A percentile compares a stretch with the other conserved stretches of the same genome.
Evolutionary conservation across 352 stramenopile species (phyloP).

Genomic region (Pythium pectinolyticum): DNA sequence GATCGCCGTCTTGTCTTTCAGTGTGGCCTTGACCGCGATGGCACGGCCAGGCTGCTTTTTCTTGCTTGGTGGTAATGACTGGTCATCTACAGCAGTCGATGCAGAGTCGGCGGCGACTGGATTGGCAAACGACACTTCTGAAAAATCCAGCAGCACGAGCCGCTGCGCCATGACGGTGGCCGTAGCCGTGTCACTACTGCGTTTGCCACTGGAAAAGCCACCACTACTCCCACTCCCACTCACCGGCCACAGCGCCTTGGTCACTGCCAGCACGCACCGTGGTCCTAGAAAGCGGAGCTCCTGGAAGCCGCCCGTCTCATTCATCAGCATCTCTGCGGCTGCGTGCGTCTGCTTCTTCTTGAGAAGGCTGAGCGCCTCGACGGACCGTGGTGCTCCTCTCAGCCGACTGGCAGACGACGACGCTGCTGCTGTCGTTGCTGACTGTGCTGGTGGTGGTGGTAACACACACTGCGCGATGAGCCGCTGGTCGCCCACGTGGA

Average conservation of each 20-base stretch:
- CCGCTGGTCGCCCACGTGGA: slow-evolving; percentile 47
- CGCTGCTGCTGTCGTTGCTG: background rate
- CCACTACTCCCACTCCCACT: background rate
- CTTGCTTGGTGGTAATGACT: background rate
- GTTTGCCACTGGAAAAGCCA: no score
- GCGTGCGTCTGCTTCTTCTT: slow-evolving; percentile 13
- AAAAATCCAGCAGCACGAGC: slow-evolving; percentile 22
- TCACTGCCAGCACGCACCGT: slow-evolving; percentile 15
- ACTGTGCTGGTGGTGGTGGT: background rate
- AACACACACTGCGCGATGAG: slow-evolving; percentile 47
- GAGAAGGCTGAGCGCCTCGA: slow-evolving; percentile 14
- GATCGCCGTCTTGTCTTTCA: slow-evolving; percentile 18
- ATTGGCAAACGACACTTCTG: slow-evolving; percentile 1
- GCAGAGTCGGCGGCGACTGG: background rate
- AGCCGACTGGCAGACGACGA: no score
- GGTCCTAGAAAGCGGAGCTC: slow-evolving; percentile 18
- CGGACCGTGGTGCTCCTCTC: slow-evolving; percentile 3
- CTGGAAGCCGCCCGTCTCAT: background rate
- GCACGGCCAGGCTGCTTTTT: no score
- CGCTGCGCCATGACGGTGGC: background rate
- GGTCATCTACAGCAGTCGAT: background rate
- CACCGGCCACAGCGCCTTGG: background rate
- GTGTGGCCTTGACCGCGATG: no score
- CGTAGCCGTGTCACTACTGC: no score
- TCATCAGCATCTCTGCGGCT: background rate